Base-by-base conservation (phyloP, 495 filamentous ascomycete genomes). In the Xylaria telfairii region DNA sequence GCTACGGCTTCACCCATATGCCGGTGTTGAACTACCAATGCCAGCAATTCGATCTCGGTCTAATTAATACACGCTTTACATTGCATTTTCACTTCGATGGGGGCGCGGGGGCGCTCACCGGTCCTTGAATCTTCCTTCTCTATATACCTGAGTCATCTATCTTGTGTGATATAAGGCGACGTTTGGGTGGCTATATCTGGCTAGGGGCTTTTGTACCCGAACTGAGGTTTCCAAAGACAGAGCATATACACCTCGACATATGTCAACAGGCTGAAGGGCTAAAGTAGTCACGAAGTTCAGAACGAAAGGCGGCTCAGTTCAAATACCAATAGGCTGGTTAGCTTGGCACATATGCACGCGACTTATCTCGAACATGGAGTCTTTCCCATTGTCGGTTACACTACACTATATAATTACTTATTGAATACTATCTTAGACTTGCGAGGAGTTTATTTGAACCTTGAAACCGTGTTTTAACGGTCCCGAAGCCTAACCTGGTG, bases 1-100 rank as follows among this genome's bases (percentile, higher is more conserved):
- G 6, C 96, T 96, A 26, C 93, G 96, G 37, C 85, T 99, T 65
- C 90, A 92, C 63, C 96, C 96, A 6, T 86, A 90, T 69, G 89
- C 89, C 41, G 83, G 75, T 78, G 84, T 73, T 72, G 92, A 94
- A 78, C 85, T 98, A 41, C 95, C 96, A 9, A 91, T n/a, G n/a
- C n/a, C 44, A 5, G 9, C 4, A 47, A n/a, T 3, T 47, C 17
- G 17, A 47, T 47, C 15, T n/a, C 44, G 17, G 44, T n/a, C 44
- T n/a, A 47, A 47, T 47, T 47, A 10, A 0, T 47, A 47, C 44
- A 47, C 44, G 44, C 19, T 7, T 47, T 19, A 47, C 44, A 47
- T 21, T n/a, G 44, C 39, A n/a, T 12, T 47, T 47, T 47, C n/a
- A n/a, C 44, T 47, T 21, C 17, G 6, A 47, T n/a, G 44, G 5